Percentiles rank a stretch among this genome's conserved stretches.
Evolutionary conservation across 1,284 basidiomycete genomes (phyloP).

Genomic region (Ustilago cynodontis): DNA sequence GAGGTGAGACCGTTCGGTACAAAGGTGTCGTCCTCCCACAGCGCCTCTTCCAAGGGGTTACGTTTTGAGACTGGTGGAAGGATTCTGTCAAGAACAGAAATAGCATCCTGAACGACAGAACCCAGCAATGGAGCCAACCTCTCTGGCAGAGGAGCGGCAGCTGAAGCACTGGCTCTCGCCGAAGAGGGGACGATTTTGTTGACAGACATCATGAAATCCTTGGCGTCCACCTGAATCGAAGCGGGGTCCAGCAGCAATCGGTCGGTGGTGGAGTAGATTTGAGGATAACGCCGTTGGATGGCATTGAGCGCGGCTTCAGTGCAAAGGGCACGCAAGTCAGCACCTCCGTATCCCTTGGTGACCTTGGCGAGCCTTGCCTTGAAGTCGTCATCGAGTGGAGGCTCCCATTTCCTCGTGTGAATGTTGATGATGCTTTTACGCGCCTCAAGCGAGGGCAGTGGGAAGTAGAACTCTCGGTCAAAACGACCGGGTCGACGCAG

Average conservation of each 20-base stretch:
- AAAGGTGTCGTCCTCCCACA: conserved; percentile 74
- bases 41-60: conserved; percentile 86
- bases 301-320: conserved; percentile 98
- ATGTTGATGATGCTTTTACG: conserved; percentile 89
- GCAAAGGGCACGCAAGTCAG: conserved; percentile 79
- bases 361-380: conserved; percentile 82
- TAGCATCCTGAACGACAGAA: conserved; percentile 79
- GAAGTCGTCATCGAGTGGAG: conserved; percentile 79
- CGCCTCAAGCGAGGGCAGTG: conserved; percentile 85
- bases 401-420: conserved; percentile 91
- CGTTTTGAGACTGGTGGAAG: conserved; percentile 70
- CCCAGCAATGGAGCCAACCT: conserved; percentile 87
- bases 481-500: conserved; percentile 93
- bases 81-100: conserved; percentile 75
- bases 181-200: conserved; percentile 88
- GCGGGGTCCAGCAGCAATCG: conserved; percentile 86
- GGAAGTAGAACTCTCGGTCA: conserved; percentile 98
- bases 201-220: conserved; percentile 97
- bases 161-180: conserved; percentile 86
- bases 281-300: conserved; percentile 94
- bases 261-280: conserved; percentile 94
- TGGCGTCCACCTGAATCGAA: conserved; percentile 84
- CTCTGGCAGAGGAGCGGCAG: conserved; percentile 84
- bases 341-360: conserved; percentile 98
- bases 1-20: conserved; percentile 74